A percentile compares a stretch with the other conserved stretches of the same genome.
Conservation (phyloP, 495 filamentous ascomycete species). For the Penicillium maclennaniae region DNA sequence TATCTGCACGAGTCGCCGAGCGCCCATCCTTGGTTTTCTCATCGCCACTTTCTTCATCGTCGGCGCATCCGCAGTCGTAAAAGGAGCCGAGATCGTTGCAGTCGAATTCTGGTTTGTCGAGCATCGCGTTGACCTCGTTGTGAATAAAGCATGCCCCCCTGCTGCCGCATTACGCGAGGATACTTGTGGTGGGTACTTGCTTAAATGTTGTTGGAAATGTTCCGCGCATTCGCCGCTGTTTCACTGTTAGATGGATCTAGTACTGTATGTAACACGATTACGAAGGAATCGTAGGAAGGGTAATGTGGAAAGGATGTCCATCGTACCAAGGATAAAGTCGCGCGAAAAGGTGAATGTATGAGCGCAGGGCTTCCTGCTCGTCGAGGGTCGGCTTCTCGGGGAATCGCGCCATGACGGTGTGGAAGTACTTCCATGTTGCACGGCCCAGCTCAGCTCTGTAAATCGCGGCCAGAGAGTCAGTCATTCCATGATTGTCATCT, state of each 20-base stretch:
- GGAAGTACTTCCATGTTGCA: slow-evolving; percentile 87
- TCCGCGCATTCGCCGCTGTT: slow-evolving; percentile 84
- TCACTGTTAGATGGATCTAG: slow-evolving; percentile 13
- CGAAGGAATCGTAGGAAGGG: neutral
- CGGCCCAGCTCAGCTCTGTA: slow-evolving; percentile 80
- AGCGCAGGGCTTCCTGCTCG: slow-evolving; percentile 76
- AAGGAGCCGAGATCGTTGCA: slow-evolving; percentile 85
- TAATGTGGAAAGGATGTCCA: neutral
- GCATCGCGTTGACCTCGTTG: slow-evolving; percentile 86
- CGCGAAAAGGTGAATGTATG: slow-evolving; percentile 85
- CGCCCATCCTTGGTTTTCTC: slow-evolving; percentile 8
- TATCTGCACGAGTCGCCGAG: slow-evolving; percentile 7
- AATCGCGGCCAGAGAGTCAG: neutral
- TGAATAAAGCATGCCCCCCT: slow-evolving; percentile 94
- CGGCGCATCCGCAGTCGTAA: slow-evolving; percentile 94
- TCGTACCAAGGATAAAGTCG: slow-evolving; percentile 80
- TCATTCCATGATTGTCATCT: neutral
- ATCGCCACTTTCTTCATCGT: slow-evolving; percentile 49
- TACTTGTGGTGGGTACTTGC: slow-evolving; percentile 87
- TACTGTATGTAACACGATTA: neutral
- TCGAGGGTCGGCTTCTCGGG: slow-evolving; percentile 79
- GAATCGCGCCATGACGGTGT: slow-evolving; percentile 93
- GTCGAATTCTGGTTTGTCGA: slow-evolving; percentile 80
- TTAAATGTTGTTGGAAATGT: slow-evolving; percentile 81
- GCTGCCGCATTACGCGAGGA: slow-evolving; percentile 77